phyloP scores from a whole-genome alignment of 2,329 filamentous ascomycete genomes.

The Colletotrichum sublineola region DNA sequence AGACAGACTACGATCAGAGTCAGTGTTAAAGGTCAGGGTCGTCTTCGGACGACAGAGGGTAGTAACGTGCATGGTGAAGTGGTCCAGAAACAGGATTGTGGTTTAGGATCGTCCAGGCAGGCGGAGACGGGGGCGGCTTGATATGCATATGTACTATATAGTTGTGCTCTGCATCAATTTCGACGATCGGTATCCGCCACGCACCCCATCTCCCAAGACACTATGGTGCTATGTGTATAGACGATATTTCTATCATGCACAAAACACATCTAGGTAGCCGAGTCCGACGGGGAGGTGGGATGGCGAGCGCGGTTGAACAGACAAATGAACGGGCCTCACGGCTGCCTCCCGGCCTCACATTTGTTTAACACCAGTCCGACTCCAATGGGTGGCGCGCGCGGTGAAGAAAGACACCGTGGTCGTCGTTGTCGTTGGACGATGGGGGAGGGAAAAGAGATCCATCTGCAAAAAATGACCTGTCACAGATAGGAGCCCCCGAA shows the following conservation, averaged over 20 bases:
- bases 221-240: too few species aligned
- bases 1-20: constrained; percentile 3
- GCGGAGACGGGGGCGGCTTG: constrained; percentile 9
- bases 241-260: too few species aligned
- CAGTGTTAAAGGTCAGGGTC: not conserved
- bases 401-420: constrained; percentile 33
- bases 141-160: not conserved
- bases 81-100: constrained; percentile 4
- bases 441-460: constrained; percentile 9
- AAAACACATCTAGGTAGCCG: too few species aligned
- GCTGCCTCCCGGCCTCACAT: not conserved
- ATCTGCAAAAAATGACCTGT: constrained; percentile 20
- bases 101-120: constrained; percentile 10
- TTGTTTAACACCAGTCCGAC: not conserved
- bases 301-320: not conserved
- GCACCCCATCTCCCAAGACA: not conserved
- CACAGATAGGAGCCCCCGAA: constrained; percentile 28
- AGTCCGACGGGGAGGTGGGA: not conserved
- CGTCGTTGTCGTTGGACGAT: constrained; percentile 12
- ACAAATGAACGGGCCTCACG: constrained; percentile 2
- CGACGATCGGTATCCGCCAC: not conserved
- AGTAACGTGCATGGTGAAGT: not conserved
- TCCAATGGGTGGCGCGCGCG: constrained; percentile 6
- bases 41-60: not conserved
- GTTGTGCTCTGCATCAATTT: constrained; percentile 1